Conservation (phyloP, 768 basidiomycete species). For the Sporobolomyces pararoseus region DNA sequence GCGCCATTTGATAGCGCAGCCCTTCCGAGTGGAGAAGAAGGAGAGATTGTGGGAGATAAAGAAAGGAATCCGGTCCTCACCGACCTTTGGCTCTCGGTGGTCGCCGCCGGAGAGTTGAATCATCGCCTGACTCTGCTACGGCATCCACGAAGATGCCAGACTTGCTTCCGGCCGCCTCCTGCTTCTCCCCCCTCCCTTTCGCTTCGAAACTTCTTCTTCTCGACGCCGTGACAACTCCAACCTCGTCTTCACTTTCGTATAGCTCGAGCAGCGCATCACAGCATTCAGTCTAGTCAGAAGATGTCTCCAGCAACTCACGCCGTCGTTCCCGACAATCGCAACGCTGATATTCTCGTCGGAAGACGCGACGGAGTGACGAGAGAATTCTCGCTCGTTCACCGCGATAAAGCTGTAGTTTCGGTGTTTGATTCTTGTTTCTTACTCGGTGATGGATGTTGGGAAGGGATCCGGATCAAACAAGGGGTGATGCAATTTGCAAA, state of each 20-base stretch:
- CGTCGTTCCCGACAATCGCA: constrained; percentile 24
- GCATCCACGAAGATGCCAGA: too few species aligned
- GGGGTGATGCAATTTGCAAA: constrained; percentile 33
- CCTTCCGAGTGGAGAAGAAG: not conserved
- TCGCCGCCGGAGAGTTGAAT: too few species aligned
- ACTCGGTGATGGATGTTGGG: constrained; percentile 36
- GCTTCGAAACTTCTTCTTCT: too few species aligned
- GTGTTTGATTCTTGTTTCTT: constrained; percentile 39
- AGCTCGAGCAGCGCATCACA: not conserved
- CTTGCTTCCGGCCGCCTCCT: too few species aligned
- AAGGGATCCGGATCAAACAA: constrained; percentile 29
- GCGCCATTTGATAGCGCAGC: too few species aligned
- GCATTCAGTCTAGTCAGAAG: not conserved
- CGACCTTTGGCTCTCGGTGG: too few species aligned
- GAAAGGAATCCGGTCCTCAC: not conserved
- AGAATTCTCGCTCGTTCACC: constrained; percentile 26
- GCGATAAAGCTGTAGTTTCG: constrained; percentile 25
- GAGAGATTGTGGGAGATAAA: not conserved
- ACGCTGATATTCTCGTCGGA: constrained; percentile 29
- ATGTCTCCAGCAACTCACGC: constrained; percentile 28
- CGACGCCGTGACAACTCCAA: not conserved
- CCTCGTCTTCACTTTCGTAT: not conserved
- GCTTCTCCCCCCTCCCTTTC: too few species aligned
- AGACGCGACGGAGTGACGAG: constrained; percentile 25
- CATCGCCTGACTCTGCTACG: too few species aligned